A percentile compares a stretch with the other conserved stretches of the same genome.
phyloP scores from a whole-genome alignment of 2,329 filamentous ascomycete species.

The Gnomoniopsis smithogilvyi region DNA sequence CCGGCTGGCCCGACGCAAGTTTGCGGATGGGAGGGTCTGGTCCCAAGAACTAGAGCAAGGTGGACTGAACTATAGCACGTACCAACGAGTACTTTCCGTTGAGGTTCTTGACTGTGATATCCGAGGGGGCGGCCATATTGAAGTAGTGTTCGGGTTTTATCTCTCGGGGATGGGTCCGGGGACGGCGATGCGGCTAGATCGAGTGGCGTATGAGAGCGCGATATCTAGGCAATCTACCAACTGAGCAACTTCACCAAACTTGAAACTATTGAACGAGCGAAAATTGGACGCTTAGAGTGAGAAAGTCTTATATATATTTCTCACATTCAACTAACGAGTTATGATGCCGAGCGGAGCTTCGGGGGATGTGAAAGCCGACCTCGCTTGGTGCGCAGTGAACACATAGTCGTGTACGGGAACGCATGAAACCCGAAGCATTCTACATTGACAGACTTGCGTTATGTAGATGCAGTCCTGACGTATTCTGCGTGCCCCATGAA shows the following conservation, averaged over 20 bases:
- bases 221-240: neutral
- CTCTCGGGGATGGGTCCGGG: neutral
- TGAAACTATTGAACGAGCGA: too few relatives aligned
- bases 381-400: neutral
- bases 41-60: neutral
- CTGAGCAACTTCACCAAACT: neutral
- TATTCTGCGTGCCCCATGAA: neutral
- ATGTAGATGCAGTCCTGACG: neutral
- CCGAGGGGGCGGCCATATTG: constrained; percentile 10
- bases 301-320: neutral
- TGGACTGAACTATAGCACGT: neutral
- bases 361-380: constrained; percentile 8
- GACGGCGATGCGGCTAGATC: neutral
- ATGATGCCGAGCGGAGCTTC: constrained; percentile 7
- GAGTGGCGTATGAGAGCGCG: neutral
- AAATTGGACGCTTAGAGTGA: too few relatives aligned
- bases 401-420: neutral
- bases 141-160: neutral
- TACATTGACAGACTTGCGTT: neutral
- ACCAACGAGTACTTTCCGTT: constrained; percentile 11
- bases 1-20: too few relatives aligned
- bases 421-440: constrained; percentile 9
- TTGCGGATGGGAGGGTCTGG: too few relatives aligned
- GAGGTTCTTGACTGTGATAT: constrained; percentile 9
- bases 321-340: neutral